Percentiles rank a stretch among this genome's conserved stretches.
Evolutionary conservation across 73 alveolate genomes (phyloP).

Genomic region (Tetrahymena malaccensis): DNA sequence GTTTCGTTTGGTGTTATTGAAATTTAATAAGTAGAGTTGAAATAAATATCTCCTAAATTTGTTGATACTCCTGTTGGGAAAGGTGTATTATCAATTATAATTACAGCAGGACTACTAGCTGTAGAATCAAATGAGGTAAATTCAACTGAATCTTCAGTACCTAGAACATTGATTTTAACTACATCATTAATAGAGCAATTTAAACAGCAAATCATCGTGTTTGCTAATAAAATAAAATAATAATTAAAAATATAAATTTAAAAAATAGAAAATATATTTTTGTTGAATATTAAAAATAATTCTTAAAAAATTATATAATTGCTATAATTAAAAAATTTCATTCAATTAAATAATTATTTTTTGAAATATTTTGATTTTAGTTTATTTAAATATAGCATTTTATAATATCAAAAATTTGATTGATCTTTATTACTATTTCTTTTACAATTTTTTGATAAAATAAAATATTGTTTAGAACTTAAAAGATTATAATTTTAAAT

Average conservation of each 20-base stretch:
- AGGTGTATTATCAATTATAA: not conserved
- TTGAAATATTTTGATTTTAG: too few relatives aligned
- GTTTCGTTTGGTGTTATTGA: not conserved
- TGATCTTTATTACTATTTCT: not conserved
- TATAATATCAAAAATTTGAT: too few relatives aligned
- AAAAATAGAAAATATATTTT: not conserved
- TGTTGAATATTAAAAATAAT: too few relatives aligned
- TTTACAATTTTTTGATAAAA: not conserved
- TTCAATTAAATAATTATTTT: too few relatives aligned
- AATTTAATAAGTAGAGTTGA: not conserved
- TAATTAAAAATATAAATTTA: not conserved
- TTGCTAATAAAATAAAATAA: not conserved
- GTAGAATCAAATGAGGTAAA: not conserved
- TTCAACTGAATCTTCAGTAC: not conserved
- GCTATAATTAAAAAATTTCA: too few relatives aligned
- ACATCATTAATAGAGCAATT: not conserved
- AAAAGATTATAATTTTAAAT: too few relatives aligned
- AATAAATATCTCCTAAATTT: not conserved
- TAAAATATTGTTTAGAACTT: too few relatives aligned
- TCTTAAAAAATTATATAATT: too few relatives aligned
- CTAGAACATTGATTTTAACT: not conserved
- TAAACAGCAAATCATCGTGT: not conserved
- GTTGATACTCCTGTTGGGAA: not conserved
- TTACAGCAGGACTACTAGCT: not conserved
- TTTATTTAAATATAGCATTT: too few relatives aligned